Conservation (phyloP, 176 grass and related monocot genomes). For the Oryza punctata region DNA sequence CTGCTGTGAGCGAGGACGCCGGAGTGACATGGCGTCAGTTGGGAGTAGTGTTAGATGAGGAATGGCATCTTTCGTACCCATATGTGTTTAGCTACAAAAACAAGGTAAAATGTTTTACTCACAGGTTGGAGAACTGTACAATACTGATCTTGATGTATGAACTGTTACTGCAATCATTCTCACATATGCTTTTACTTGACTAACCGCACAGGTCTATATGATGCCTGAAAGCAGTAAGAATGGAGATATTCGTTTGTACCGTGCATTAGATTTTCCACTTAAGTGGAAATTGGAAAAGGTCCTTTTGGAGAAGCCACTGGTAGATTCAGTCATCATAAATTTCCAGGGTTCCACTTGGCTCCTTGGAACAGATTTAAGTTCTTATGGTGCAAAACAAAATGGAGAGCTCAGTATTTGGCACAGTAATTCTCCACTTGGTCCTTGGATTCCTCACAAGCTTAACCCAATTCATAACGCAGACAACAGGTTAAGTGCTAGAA, state of each 20-base stretch:
- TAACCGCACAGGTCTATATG: constrained; percentile 68
- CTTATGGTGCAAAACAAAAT: constrained; percentile 54
- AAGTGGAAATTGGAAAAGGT: constrained; percentile 78
- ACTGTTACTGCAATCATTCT: not conserved
- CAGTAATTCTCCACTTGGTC: constrained; percentile 66
- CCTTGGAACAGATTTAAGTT: constrained; percentile 83
- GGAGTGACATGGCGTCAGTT: constrained; percentile 78
- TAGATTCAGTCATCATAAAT: constrained; percentile 80
- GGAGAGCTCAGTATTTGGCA: constrained; percentile 72
- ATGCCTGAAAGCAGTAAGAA: constrained; percentile 92
- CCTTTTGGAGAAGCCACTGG: constrained; percentile 72
- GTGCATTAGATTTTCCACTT: constrained; percentile 66
- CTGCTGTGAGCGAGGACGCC: constrained; percentile 74
- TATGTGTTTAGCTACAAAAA: constrained; percentile 68
- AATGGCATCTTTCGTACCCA: constrained; percentile 95
- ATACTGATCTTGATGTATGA: not conserved
- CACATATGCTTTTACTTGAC: not conserved
- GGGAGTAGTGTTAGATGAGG: constrained; percentile 80
- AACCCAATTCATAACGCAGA: not conserved
- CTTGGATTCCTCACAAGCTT: constrained; percentile 74
- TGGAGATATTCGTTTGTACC: constrained; percentile 70
- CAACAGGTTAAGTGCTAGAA: constrained; percentile 63
- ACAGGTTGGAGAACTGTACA: not conserved
- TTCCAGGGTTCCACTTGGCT: constrained; percentile 68
- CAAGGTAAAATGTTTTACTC: constrained; percentile 44